phyloP scores from a whole-genome alignment of 441 rosid genomes.

The Mallotus repandus region DNA sequence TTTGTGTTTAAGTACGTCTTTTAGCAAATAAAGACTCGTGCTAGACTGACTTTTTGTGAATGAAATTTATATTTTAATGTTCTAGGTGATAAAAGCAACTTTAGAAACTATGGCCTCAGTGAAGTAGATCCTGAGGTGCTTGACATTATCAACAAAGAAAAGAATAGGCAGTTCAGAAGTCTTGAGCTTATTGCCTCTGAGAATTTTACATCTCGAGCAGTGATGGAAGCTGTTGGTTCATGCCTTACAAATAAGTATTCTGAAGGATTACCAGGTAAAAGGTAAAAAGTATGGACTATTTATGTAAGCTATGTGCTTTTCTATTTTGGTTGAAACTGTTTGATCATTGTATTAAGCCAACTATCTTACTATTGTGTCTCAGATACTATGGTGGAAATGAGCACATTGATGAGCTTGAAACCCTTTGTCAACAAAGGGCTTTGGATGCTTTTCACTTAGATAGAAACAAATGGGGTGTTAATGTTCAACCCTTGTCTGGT shows the following conservation, averaged over 20 bases:
- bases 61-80: slow-evolving; percentile 1
- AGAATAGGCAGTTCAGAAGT: slow-evolving; percentile 79
- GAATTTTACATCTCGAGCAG: slow-evolving; percentile 68
- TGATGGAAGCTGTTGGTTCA: slow-evolving; percentile 96
- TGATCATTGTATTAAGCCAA: neutral
- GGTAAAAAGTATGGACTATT: slow-evolving; percentile 35
- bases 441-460: slow-evolving; percentile 74
- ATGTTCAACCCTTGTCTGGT: slow-evolving; percentile 94
- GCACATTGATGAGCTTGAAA: slow-evolving; percentile 84
- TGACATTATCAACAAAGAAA: slow-evolving; percentile 64
- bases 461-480: slow-evolving; percentile 79
- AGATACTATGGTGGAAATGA: slow-evolving; percentile 96
- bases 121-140: slow-evolving; percentile 81
- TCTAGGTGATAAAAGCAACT: slow-evolving; percentile 45
- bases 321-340: neutral
- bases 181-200: slow-evolving; percentile 31
- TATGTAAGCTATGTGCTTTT: slow-evolving; percentile 4
- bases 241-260: slow-evolving; percentile 93
- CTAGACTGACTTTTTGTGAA: neutral
- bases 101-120: slow-evolving; percentile 50
- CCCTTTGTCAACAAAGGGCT: slow-evolving; percentile 79
- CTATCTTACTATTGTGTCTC: slow-evolving; percentile 2
- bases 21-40: neutral
- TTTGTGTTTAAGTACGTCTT: neutral
- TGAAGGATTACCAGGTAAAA: slow-evolving; percentile 93